Percentiles rank a stretch among this genome's conserved stretches.
Conservation (phyloP, 2,329 filamentous ascomycete species). For the Pestalotiopsis sp. region DNA sequence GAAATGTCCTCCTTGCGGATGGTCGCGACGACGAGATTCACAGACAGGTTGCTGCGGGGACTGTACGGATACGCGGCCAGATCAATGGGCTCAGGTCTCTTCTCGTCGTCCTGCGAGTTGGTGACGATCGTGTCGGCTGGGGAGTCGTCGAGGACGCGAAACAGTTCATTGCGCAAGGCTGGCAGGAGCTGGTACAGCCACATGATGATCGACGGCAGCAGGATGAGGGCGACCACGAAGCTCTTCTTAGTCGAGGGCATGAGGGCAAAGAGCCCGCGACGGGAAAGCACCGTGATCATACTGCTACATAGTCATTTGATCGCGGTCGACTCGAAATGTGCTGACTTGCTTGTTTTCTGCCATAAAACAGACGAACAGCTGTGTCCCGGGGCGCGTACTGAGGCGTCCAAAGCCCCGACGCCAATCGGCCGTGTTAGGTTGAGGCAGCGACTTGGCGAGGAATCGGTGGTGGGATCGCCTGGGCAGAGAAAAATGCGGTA, state of each 20-base stretch:
- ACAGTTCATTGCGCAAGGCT: not conserved
- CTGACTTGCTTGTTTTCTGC: not conserved
- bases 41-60: slow-evolving; percentile 21
- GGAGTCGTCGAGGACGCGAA: not conserved
- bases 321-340: not conserved
- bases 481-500: too few species aligned
- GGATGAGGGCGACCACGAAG: not conserved
- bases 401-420: not conserved
- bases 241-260: slow-evolving; percentile 4
- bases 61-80: slow-evolving; percentile 21
- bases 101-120: slow-evolving; percentile 6
- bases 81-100: not conserved
- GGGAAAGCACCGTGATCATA: slow-evolving; percentile 5
- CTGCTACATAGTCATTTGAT: slow-evolving; percentile 9
- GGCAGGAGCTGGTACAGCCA: slow-evolving; percentile 12
- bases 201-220: slow-evolving; percentile 13
- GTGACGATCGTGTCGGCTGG: not conserved
- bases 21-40: slow-evolving; percentile 33
- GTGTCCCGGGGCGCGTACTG: not conserved
- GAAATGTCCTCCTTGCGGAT: slow-evolving; percentile 29
- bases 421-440: too few species aligned
- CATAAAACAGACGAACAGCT: not conserved
- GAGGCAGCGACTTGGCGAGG: too few species aligned
- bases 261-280: slow-evolving; percentile 4
- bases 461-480: too few species aligned